Conservation (phyloP, 345 rosid genomes). For the Toxicodendron radicans region DNA sequence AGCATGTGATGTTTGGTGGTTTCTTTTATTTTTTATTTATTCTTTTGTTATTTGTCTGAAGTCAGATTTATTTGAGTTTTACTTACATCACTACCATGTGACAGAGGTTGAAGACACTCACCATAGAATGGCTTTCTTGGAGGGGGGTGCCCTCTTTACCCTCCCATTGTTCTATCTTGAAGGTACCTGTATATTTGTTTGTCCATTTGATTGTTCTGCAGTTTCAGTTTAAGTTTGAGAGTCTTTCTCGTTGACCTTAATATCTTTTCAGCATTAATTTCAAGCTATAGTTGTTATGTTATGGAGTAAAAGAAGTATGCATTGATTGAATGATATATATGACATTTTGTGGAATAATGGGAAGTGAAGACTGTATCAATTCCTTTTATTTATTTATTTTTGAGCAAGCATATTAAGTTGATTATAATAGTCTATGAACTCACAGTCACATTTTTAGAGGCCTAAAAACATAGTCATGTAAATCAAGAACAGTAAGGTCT, state of each 20-base stretch:
- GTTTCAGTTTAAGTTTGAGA: not conserved
- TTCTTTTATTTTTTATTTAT: not conserved
- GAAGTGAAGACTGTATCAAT: not conserved
- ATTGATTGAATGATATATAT: not conserved
- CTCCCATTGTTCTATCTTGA: conserved; percentile 84
- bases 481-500: not conserved
- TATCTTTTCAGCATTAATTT: not conserved
- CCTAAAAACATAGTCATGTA: not conserved
- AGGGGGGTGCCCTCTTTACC: conserved; percentile 66
- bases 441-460: not conserved
- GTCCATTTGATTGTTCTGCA: not conserved
- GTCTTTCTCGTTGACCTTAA: not conserved
- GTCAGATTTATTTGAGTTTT: conserved; percentile 15
- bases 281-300: not conserved
- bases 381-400: not conserved
- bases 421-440: not conserved
- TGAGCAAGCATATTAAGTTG: not conserved
- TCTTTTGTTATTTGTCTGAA: not conserved
- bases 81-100: conserved; percentile 3
- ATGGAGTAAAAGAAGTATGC: not conserved
- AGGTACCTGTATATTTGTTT: conserved; percentile 39
- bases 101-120: conserved; percentile 92
- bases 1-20: conserved; percentile 9
- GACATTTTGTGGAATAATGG: not conserved
- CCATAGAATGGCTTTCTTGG: conserved; percentile 65